phyloP scores from a whole-genome alignment of 768 basidiomycete genomes.

The Phaeotremella fagi region DNA sequence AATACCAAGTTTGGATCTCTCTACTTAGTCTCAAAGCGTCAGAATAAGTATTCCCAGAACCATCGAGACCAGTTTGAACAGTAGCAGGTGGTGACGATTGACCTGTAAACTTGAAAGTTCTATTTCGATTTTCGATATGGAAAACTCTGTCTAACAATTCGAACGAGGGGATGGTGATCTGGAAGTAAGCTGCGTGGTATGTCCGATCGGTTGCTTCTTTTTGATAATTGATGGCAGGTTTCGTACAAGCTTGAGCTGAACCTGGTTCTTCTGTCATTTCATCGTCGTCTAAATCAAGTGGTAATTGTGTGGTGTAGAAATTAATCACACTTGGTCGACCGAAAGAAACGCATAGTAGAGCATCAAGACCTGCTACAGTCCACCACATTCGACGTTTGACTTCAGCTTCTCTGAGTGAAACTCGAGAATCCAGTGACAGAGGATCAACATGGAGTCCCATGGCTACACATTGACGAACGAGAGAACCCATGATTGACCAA shows the following conservation, averaged over 20 bases:
- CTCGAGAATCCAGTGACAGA: slow-evolving; percentile 31
- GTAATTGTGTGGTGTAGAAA: slow-evolving; percentile 44
- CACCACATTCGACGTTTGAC: slow-evolving; percentile 44
- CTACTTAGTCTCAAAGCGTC: slow-evolving; percentile 42
- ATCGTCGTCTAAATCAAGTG: slow-evolving; percentile 44
- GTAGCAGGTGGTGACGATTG: slow-evolving; percentile 27
- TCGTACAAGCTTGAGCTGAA: slow-evolving; percentile 17
- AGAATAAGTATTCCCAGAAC: slow-evolving; percentile 32
- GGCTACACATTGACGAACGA: slow-evolving; percentile 43
- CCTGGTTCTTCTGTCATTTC: slow-evolving; percentile 34
- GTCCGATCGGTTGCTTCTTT: slow-evolving; percentile 42
- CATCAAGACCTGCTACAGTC: slow-evolving; percentile 45
- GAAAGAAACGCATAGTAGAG: slow-evolving; percentile 41
- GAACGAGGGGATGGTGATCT: slow-evolving; percentile 44
- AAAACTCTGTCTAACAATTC: slow-evolving; percentile 44
- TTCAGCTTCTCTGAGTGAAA: slow-evolving; percentile 42
- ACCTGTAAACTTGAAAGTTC: slow-evolving; percentile 40
- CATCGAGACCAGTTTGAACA: background rate
- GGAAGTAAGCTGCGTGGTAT: slow-evolving; percentile 44
- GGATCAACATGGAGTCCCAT: slow-evolving; percentile 48
- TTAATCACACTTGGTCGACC: slow-evolving; percentile 43
- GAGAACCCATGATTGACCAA: slow-evolving; percentile 38
- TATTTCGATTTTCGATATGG: slow-evolving; percentile 33
- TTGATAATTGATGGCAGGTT: slow-evolving; percentile 28
- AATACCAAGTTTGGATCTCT: slow-evolving; percentile 44